phyloP scores from a whole-genome alignment of 2,329 filamentous ascomycete genomes.

The Chaetomiaceae sp. region DNA sequence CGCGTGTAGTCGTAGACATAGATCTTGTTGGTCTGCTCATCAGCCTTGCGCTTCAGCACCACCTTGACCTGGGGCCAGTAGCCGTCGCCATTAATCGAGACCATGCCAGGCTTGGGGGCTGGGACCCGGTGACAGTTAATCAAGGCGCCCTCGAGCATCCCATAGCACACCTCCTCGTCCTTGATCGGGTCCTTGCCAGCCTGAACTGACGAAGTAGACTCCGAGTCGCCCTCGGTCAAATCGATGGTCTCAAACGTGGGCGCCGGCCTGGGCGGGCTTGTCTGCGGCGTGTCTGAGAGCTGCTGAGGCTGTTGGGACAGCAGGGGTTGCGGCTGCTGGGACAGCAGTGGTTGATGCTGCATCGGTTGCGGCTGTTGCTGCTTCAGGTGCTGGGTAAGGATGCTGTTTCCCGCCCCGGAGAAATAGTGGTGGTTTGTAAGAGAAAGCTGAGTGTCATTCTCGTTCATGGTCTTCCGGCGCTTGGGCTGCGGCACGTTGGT shows the following conservation, averaged over 20 bases:
- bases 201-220: slow-evolving; percentile 53
- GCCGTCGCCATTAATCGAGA: slow-evolving; percentile 51
- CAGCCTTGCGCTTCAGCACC: slow-evolving; percentile 55
- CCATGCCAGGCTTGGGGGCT: slow-evolving; percentile 58
- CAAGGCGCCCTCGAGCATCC: slow-evolving; percentile 63
- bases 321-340: too few species aligned
- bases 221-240: slow-evolving; percentile 52
- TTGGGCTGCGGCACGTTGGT: slow-evolving; percentile 55
- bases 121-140: slow-evolving; percentile 66
- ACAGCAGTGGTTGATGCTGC: too few species aligned
- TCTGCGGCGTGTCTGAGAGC: slow-evolving; percentile 41
- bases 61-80: slow-evolving; percentile 75
- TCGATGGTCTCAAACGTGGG: slow-evolving; percentile 48
- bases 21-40: slow-evolving; percentile 56
- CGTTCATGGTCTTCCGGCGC: slow-evolving; percentile 58
- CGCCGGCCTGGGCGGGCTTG: slow-evolving; percentile 13
- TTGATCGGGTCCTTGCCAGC: slow-evolving; percentile 57
- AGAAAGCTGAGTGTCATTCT: slow-evolving; percentile 34
- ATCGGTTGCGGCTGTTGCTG: slow-evolving; percentile 43
- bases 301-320: slow-evolving; percentile 34
- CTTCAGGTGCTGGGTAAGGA: slow-evolving; percentile 62
- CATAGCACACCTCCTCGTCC: slow-evolving; percentile 74
- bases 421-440: slow-evolving; percentile 33
- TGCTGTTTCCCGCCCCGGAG: slow-evolving; percentile 46
- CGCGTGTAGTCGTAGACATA: slow-evolving; percentile 68